Percentiles rank a stretch among this genome's conserved stretches.
Conservation (phyloP, 192 early-diverging fungal genomes). For the Backusella australiensis region DNA sequence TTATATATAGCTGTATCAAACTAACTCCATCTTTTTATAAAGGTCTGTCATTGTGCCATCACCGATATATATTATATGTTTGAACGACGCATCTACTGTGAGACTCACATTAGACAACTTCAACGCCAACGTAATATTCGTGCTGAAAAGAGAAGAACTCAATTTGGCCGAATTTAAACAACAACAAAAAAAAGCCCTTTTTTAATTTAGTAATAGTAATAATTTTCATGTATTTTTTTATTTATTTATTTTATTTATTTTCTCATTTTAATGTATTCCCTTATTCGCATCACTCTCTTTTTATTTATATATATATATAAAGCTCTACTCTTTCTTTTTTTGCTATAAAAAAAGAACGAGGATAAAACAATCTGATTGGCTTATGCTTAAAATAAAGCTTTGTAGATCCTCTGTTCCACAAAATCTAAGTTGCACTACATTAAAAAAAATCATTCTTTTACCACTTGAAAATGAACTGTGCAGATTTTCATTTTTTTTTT, state of each 20-base stretch:
- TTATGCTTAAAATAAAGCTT: not conserved
- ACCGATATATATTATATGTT: conserved; percentile 72
- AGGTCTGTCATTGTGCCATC: conserved; percentile 54
- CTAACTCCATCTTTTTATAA: not conserved
- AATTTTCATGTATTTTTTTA: not conserved
- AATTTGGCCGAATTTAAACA: conserved; percentile 40
- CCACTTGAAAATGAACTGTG: not conserved
- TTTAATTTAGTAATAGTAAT: conserved; percentile 5
- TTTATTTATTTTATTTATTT: not conserved
- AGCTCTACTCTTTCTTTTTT: not conserved
- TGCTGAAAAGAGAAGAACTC: conserved; percentile 58
- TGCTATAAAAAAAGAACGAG: not conserved
- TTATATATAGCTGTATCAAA: not conserved
- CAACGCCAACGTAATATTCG: conserved; percentile 57
- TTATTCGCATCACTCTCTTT: not conserved
- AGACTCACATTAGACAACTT: conserved; percentile 64
- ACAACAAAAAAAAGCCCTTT: not conserved
- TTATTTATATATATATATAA: conserved; percentile 10
- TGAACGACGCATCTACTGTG: conserved; percentile 67
- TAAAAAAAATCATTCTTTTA: not conserved
- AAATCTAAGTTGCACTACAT: conserved; percentile 3
- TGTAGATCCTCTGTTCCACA: not conserved
- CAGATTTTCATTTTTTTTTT: not conserved
- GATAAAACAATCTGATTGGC: not conserved
- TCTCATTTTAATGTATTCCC: conserved; percentile 10